phyloP scores from a whole-genome alignment of 2,329 filamentous ascomycete species.

The Zopfia rhizophila region DNA sequence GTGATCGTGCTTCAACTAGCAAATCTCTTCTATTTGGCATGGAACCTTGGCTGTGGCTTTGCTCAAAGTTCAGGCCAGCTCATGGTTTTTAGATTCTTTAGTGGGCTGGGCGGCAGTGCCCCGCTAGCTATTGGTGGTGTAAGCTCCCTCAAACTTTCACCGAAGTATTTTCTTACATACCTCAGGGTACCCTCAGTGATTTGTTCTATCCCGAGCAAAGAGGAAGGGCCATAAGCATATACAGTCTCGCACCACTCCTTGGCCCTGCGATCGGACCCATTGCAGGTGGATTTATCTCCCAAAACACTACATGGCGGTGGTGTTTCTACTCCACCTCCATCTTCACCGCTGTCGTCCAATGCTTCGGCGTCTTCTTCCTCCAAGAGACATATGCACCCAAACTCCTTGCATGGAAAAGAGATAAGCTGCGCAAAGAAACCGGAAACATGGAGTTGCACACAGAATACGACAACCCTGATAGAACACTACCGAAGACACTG shows the following conservation, averaged over 20 bases:
- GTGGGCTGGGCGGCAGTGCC: conserved; percentile 51
- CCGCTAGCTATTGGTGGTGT: conserved; percentile 51
- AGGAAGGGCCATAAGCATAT: conserved; percentile 70
- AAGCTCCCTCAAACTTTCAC: conserved; percentile 15
- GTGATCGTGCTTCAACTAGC: conserved; percentile 48
- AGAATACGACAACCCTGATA: conserved; percentile 53
- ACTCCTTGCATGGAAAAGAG: conserved; percentile 68
- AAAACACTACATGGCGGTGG: conserved; percentile 76
- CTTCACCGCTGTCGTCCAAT: conserved; percentile 68
- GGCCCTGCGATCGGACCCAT: conserved; percentile 74
- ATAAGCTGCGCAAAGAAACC: conserved; percentile 67
- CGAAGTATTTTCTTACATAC: conserved; percentile 9
- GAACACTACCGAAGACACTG: conserved; percentile 42
- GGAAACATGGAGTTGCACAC: conserved; percentile 70
- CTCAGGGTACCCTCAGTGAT: conserved; percentile 58
- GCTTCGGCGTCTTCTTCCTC: conserved; percentile 69
- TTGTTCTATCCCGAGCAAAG: conserved; percentile 70
- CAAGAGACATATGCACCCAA: conserved; percentile 74
- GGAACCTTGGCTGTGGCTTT: conserved; percentile 54
- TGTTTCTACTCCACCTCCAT: conserved; percentile 76
- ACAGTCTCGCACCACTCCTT: conserved; percentile 71
- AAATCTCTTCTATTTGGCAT: conserved; percentile 52
- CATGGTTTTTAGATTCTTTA: conserved; percentile 50
- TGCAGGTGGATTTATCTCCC: conserved; percentile 71
- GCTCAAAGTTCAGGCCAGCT: conserved; percentile 46